Conservation (phyloP, 164 flowering plant species). For the Annona cherimola region DNA sequence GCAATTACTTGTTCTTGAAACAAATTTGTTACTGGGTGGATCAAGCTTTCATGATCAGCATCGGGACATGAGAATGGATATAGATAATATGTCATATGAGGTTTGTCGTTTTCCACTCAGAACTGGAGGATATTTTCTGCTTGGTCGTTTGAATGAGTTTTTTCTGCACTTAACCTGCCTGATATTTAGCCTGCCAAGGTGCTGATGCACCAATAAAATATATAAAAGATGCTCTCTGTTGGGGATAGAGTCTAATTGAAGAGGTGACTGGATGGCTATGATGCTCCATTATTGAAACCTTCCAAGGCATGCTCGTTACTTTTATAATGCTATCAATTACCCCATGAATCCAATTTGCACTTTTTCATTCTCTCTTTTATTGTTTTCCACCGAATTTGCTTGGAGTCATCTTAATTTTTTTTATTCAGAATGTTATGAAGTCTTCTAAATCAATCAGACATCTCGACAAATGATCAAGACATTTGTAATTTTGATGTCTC, state of each 20-base stretch:
- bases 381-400: background rate
- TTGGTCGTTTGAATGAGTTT: background rate
- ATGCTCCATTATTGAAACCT: background rate
- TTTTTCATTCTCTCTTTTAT: background rate
- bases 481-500: too few species aligned
- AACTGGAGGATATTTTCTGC: background rate
- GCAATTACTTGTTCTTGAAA: conserved; percentile 73
- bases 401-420: background rate
- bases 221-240: background rate
- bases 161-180: background rate
- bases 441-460: too few species aligned
- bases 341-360: background rate
- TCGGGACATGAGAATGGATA: conserved; percentile 93
- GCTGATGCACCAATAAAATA: background rate
- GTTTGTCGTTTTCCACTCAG: conserved; percentile 32
- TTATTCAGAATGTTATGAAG: too few species aligned
- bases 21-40: conserved; percentile 63
- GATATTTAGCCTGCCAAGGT: background rate
- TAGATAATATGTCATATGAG: conserved; percentile 98
- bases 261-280: background rate
- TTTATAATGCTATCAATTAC: background rate
- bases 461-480: too few species aligned
- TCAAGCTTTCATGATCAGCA: conserved; percentile 76
- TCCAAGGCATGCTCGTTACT: background rate
- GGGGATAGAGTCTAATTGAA: background rate